Evolutionary conservation across 2,329 filamentous ascomycete genomes (phyloP).

Genomic region (Cryphonectria carpinicola): DNA sequence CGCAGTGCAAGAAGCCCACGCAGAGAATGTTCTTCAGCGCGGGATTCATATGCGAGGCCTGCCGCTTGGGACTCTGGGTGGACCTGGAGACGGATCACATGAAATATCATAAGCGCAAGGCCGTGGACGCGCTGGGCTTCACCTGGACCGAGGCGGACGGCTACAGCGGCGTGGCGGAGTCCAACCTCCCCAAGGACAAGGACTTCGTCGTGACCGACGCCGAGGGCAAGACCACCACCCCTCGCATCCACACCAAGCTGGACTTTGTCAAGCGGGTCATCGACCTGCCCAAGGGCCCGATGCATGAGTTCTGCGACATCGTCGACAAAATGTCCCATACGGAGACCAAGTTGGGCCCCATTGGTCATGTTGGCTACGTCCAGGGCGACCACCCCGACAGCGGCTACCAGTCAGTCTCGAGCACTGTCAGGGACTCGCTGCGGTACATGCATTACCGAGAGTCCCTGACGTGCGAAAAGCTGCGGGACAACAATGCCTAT

Average conservation of each 20-base stretch:
- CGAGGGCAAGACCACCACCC: not conserved
- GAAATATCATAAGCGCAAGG: slow-evolving; percentile 8
- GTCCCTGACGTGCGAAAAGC: slow-evolving; percentile 4
- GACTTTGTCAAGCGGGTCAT: not conserved
- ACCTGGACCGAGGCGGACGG: not conserved
- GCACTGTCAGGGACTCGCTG: not conserved
- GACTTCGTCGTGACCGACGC: slow-evolving; percentile 1
- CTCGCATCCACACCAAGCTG: not conserved
- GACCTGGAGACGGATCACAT: slow-evolving; percentile 10
- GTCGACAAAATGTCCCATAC: slow-evolving; percentile 2
- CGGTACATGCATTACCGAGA: not conserved
- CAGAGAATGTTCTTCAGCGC: slow-evolving; percentile 16
- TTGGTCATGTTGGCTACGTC: not conserved
- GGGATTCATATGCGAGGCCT: slow-evolving; percentile 19
- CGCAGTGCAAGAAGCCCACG: slow-evolving; percentile 4
- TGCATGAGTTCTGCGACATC: not conserved
- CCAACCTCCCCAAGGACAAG: slow-evolving; percentile 8
- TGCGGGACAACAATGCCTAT: not conserved
- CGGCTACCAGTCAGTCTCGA: not conserved
- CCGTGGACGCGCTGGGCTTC: slow-evolving; percentile 10
- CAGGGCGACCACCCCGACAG: not conserved
- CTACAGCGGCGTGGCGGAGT: not conserved
- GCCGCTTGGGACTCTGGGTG: not conserved
- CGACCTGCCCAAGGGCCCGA: not conserved
- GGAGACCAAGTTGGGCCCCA: not conserved